Evolutionary conservation across 495 filamentous ascomycete species (phyloP).

Genomic region (Penicillium flavigenum): DNA sequence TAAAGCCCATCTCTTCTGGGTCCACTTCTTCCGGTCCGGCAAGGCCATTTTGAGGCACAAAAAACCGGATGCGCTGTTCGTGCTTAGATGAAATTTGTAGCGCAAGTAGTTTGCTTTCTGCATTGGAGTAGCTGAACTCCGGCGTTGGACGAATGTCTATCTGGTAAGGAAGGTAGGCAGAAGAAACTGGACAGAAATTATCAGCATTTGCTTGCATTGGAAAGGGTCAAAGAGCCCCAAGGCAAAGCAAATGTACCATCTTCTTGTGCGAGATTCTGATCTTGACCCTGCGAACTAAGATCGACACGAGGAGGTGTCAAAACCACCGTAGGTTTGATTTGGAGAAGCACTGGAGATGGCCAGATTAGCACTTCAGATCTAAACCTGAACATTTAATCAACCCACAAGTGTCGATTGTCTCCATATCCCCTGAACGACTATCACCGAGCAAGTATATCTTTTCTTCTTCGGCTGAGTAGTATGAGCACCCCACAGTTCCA

Average conservation of each 20-base stretch:
- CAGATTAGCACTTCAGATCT: slow-evolving; percentile 17
- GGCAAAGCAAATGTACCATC: slow-evolving; percentile 18
- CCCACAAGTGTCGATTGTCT: slow-evolving; percentile 67
- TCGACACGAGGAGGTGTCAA: slow-evolving; percentile 71
- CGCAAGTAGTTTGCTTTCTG: slow-evolving; percentile 65
- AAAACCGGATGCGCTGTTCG: slow-evolving; percentile 44
- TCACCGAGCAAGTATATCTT: slow-evolving; percentile 80
- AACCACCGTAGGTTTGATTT: slow-evolving; percentile 77
- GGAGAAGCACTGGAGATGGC: slow-evolving; percentile 57
- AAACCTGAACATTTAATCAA: slow-evolving; percentile 9
- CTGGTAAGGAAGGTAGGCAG: slow-evolving; percentile 60
- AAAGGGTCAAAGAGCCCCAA: not conserved
- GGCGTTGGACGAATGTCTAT: slow-evolving; percentile 68
- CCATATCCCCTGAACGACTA: slow-evolving; percentile 64
- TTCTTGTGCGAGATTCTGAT: slow-evolving; percentile 28
- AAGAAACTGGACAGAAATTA: slow-evolving; percentile 29
- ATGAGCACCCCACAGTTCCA: slow-evolving; percentile 79
- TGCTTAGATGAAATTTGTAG: slow-evolving; percentile 43
- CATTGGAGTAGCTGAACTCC: slow-evolving; percentile 75
- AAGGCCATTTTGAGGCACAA: slow-evolving; percentile 57
- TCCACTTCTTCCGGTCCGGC: slow-evolving; percentile 44
- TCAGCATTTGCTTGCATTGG: not conserved
- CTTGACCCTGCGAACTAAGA: slow-evolving; percentile 39
- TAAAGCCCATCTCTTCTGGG: slow-evolving; percentile 49
- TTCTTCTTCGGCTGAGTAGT: slow-evolving; percentile 75